Evolutionary conservation across 2,329 filamentous ascomycete species (phyloP), one percentile per base, ranked within the genome.

Genomic region (Apiospora saccharicola): DNA sequence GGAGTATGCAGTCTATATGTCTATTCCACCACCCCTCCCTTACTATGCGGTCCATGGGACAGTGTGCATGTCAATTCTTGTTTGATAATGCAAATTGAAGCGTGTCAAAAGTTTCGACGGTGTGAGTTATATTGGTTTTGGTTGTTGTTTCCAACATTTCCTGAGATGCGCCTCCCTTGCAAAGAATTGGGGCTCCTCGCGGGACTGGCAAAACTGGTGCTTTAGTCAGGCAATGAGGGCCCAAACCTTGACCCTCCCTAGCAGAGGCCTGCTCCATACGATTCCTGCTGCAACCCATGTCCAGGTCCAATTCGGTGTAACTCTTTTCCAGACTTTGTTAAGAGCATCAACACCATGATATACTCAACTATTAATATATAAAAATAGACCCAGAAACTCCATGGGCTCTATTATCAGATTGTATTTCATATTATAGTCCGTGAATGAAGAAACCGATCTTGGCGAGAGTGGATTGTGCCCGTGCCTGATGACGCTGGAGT

Each of bases 141-240:
- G 41, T 64, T 64, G 57, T 41, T 64, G 57, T 41, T 64, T 64
- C 34, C 10, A 19, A 2, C 34, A n/a, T 41, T 64, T 64, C 57
- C 41, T 12, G 34, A 16, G 19, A 41, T 64, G 30, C 57, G 34
- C 34, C 57, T 64, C 57, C 57, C 57, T 64, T 64, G 57, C 34
- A 37, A 64, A 64, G 57, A 64, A 64, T 41, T 64, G 57, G 57
- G 57, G 57, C 57, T 12, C 13, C 57, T 41, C 34, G 57, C 57
- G 34, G 57, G 34, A 64, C 34, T 64, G 34, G 34, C 34, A n/a
- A n/a, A 41, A 34, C 57, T n/a, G 57, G 34, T 64, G 57, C 57
- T 64, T 37, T 64, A 64, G 34, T n/a, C 57, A 64, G 57, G 57
- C 22, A 64, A 64, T 64, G 57, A 64, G 57, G 57, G 57, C 57